These are phyloP conservation scores for Citrus inodora DNA, from an alignment of 345 rosid genomes.

Conservation along the genomic window DNA sequence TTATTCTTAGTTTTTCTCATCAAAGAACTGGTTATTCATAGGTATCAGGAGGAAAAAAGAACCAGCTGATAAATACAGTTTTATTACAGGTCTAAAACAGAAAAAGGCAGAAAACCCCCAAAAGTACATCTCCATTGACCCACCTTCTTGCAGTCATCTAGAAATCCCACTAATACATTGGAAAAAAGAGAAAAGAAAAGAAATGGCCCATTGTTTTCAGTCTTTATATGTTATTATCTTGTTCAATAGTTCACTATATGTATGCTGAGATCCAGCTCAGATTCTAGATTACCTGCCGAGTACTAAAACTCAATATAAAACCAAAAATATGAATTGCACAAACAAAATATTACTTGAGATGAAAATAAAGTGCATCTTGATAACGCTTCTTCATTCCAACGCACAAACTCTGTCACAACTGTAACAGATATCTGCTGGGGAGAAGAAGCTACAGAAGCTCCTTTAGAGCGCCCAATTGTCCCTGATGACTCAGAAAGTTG, in stretches of 20 bases:
- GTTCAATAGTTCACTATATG: neutral
- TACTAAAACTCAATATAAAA: neutral
- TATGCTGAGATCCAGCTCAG: neutral
- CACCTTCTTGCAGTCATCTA: neutral
- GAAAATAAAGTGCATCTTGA: constrained; percentile 90
- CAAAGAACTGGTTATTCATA: neutral
- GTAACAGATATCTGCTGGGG: constrained; percentile 93
- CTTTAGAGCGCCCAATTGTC: constrained; percentile 89
- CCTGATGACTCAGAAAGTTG: constrained; percentile 74
- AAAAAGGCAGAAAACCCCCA: neutral
- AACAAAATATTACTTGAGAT: constrained; percentile 59
- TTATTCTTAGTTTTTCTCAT: neutral
- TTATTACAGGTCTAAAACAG: neutral
- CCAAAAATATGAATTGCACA: neutral
- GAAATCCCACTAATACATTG: neutral
- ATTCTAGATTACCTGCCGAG: neutral
- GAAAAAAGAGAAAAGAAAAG: neutral
- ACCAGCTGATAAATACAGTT: neutral
- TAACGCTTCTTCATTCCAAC: constrained; percentile 99
- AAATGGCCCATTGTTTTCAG: neutral
- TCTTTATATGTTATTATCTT: neutral
- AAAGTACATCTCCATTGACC: neutral
- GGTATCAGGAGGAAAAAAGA: neutral
- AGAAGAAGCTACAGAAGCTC: constrained; percentile 77
- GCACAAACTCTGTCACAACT: constrained; percentile 95